Conservation (phyloP, 352 stramenopile species). For the Bremia lactucae region DNA sequence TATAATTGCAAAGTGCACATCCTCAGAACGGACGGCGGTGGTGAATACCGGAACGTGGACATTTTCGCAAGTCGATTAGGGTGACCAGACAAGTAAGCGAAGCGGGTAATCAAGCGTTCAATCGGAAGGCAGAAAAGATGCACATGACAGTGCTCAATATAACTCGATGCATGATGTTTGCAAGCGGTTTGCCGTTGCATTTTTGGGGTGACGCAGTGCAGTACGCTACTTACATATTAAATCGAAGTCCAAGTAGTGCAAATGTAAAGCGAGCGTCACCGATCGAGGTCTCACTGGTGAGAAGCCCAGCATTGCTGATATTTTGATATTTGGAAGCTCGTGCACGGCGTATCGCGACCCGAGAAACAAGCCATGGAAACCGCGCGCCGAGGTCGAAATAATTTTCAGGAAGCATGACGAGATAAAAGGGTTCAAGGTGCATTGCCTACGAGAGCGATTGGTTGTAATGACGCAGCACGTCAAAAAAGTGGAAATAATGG, state of each 20-base stretch:
- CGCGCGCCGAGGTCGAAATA: not conserved
- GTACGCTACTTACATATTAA: constrained; percentile 19
- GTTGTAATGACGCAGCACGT: not conserved
- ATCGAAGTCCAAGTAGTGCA: constrained; percentile 7
- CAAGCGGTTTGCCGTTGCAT: not conserved
- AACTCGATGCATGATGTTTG: not conserved
- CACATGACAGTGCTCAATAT: no score
- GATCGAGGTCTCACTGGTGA: not conserved
- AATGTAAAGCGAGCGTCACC: constrained; percentile 6
- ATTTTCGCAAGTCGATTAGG: constrained; percentile 8
- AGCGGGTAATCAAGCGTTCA: no score
- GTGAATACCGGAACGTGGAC: constrained; percentile 16
- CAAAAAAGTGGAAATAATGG: not conserved
- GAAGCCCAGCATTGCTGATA: not conserved
- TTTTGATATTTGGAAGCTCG: constrained; percentile 4
- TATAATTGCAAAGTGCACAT: constrained; percentile 5
- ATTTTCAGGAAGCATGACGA: constrained; percentile 9
- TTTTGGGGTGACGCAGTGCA: constrained; percentile 20
- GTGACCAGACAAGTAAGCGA: no score
- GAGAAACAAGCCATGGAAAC: not conserved
- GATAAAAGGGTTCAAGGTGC: constrained; percentile 7
- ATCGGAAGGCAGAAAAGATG: no score
- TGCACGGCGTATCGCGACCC: constrained; percentile 3
- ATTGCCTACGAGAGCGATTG: constrained; percentile 1
- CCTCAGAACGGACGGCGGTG: constrained; percentile 7